Base-by-base conservation (phyloP, 1,284 basidiomycete genomes). In the Moniliella sp. region DNA sequence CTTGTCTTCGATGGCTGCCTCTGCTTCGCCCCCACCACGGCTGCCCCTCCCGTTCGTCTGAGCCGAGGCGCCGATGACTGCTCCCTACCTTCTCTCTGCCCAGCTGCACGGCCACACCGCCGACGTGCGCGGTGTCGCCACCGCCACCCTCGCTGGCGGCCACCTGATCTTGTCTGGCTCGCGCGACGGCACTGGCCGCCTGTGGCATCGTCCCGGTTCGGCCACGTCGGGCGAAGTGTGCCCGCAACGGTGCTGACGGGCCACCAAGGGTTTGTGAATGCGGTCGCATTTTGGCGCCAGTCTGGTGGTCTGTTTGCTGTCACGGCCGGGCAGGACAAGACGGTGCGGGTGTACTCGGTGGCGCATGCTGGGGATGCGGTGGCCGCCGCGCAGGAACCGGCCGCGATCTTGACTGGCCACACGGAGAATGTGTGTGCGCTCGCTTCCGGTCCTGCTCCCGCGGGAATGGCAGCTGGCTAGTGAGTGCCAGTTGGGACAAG, bases 351-450 rank as follows among this genome's bases (percentile, higher is more conserved):
- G 15, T 8, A n/a, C 28, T 25, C 13, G 12, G 28, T 37, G 42
- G 28, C 18, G 13, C 28, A 32, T n/a, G 32, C 32, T 15, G 29
- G 26, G 7, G 30, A 32, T 19, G 28, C 32, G 2, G 37, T 46
- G 7, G 36, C 39, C 23, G 28, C 34, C 11, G 17, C 36, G 2
- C 4, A 27, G 10, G 27, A 28, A 8, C 43, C 48, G 9, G 33
- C 36, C 15, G 45, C 31, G 32, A 31, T 42, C 3, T 39, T 65
- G 18, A 44, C 65, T 19, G 91, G 86, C 18, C 91, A 99, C 61
- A 70, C 72, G 4, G 75, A 77, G 33, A 97, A 97, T 53, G 72
- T 97, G 10, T 97, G 88, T 61, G 69, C 82, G 15, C 66, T 99
- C 39, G n/a, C n/a, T n/a, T n/a, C n/a, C n/a, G n/a, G n/a, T n/a